Conservation (phyloP, 345 rosid species). For the Populus euphratica region DNA sequence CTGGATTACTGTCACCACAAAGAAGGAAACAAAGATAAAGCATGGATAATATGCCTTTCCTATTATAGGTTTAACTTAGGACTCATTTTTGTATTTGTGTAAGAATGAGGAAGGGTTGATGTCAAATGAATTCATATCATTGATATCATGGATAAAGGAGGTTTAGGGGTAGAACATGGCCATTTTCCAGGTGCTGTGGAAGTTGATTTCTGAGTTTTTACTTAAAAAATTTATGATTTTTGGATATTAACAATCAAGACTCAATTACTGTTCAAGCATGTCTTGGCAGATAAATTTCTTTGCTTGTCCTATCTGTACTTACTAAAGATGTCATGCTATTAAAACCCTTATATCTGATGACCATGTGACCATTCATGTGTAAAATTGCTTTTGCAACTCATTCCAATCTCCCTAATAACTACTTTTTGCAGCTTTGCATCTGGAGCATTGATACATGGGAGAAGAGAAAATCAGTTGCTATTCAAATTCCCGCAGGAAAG, state of each 20-base stretch:
- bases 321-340: background rate
- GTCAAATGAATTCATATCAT: background rate
- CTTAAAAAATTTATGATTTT: background rate
- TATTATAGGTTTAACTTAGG: background rate
- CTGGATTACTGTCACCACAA: background rate
- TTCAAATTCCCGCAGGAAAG: constrained; percentile 70
- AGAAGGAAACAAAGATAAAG: background rate
- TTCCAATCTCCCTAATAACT: background rate
- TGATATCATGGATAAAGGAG: background rate
- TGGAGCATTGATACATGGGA: constrained; percentile 96
- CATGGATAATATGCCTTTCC: background rate
- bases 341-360: background rate
- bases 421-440: constrained; percentile 48
- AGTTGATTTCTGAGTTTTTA: background rate
- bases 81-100: background rate
- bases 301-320: background rate
- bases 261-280: background rate
- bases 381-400: background rate
- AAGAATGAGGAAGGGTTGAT: background rate
- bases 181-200: background rate
- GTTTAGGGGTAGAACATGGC: background rate
- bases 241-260: background rate
- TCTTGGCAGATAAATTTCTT: background rate
- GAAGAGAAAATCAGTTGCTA: constrained; percentile 55
- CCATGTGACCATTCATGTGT: background rate